phyloP scores from a whole-genome alignment of 345 rosid genomes.

The Citropsis articulata region DNA sequence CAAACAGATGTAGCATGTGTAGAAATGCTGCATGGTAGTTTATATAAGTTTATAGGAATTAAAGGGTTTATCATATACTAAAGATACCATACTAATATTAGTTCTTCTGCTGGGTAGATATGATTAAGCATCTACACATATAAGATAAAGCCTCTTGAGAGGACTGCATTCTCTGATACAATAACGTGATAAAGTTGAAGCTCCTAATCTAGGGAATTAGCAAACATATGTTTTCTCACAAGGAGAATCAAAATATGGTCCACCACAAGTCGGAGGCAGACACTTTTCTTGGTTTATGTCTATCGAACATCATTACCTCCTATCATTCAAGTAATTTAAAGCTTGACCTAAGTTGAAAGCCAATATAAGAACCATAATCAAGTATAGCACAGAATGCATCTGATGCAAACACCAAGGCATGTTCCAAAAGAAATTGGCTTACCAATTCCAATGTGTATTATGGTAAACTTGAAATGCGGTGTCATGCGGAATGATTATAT shows the following conservation, averaged over 20 bases:
- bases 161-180: neutral
- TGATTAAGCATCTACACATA: neutral
- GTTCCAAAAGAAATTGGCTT: conserved; percentile 22
- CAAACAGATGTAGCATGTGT: neutral
- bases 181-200: neutral
- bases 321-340: neutral
- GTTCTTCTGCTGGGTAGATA: neutral
- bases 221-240: neutral
- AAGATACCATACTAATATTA: neutral
- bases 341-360: neutral
- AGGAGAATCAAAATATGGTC: neutral
- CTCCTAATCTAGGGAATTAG: neutral
- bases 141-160: neutral
- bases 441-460: conserved; percentile 88
- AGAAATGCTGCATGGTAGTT: neutral
- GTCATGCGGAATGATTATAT: conserved; percentile 74
- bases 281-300: neutral
- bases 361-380: neutral
- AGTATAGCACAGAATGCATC: neutral
- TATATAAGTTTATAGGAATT: neutral
- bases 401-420: neutral
- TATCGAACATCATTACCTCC: neutral
- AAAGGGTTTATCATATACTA: neutral
- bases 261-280: neutral
- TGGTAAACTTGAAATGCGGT: conserved; percentile 91